Base-by-base conservation (phyloP, 2,329 filamentous ascomycete species). In the Trichoderma sp. region DNA sequence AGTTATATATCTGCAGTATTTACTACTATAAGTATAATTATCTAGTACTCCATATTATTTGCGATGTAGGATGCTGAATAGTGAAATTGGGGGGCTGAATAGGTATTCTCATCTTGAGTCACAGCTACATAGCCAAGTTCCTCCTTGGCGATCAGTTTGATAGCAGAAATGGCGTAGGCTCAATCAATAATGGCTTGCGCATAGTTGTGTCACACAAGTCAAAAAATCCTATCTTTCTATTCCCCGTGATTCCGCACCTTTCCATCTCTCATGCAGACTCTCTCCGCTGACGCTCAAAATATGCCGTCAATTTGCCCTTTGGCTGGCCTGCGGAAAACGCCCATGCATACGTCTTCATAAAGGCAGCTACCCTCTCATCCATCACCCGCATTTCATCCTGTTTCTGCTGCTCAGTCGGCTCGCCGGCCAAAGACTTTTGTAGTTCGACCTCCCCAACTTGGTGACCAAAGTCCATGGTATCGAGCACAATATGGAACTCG, bases 391-490 rank as follows among this genome's bases (percentile, higher is more conserved):
- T 28, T 36, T 53, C 30, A 2, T 26, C 8, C 6, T 70, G 43
- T 9, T 70, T 60, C 9, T 60, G 67, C 43, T 39, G 14, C 43
- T 63, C 67, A 24, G 43, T 56, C 21, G 39, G 18, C 1, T 24
- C 28, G 24, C 39, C 26, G 2, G 7, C 21, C 43, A 70, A 34
- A 3, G 18, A 4, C n/a, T 63, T 60, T 28, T 70, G 57, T 8
- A 70, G 58, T 21, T 70, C 67, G 15, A 70, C 43, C 24, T 70
- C 67, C 7, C 67, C 67, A 28, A 63, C 67, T 9, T 62, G 4
- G 43, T 70, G 58, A 6, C 67, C 67, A 53, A 70, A 70, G 30
- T 70, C 58, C 67, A 70, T 63, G 15, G 28, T 56, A 6, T 70
- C 67, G 9, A 63, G 58, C 11, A 56, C 43, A 53, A 63, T 51